Percentiles rank a stretch among this genome's conserved stretches.
phyloP scores from a whole-genome alignment of 2,329 filamentous ascomycete genomes.

The Apiospora sp. region DNA sequence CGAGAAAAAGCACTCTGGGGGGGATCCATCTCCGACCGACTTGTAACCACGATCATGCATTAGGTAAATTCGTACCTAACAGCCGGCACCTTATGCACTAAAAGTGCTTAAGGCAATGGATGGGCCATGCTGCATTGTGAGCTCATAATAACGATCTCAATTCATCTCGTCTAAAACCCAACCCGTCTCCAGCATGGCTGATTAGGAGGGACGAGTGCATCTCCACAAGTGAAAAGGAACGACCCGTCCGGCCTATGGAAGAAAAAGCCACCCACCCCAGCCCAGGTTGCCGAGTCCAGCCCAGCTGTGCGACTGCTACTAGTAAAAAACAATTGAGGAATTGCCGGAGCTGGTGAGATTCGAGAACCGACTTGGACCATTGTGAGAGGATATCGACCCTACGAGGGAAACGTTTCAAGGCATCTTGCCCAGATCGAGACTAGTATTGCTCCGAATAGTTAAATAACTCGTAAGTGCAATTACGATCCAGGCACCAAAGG shows the following conservation, averaged over 20 bases:
- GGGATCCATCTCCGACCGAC: neutral
- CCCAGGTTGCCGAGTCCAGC: neutral
- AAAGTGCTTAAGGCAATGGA: neutral
- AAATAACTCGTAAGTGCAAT: slow-evolving; percentile 21
- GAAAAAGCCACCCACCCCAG: neutral
- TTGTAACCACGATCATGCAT: slow-evolving; percentile 13
- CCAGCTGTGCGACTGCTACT: neutral
- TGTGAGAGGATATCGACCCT: neutral
- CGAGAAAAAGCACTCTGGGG: neutral
- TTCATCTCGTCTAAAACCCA: slow-evolving; percentile 16
- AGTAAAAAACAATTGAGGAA: neutral
- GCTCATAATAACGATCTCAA: slow-evolving; percentile 11
- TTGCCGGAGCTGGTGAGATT: slow-evolving; percentile 3
- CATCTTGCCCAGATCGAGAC: neutral
- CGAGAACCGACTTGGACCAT: neutral
- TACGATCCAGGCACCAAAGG: slow-evolving; percentile 9
- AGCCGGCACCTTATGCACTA: slow-evolving; percentile 4
- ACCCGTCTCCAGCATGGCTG: neutral
- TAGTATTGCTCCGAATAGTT: neutral
- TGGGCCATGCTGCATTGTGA: neutral
- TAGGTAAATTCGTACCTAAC: neutral
- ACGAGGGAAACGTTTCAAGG: neutral
- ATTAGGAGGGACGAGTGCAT: neutral
- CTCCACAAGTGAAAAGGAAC: slow-evolving; percentile 16
- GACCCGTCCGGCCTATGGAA: slow-evolving; percentile 1